A percentile compares a stretch with the other conserved stretches of the same genome.
Conservation (phyloP, 345 rosid genomes). For the Brassica carinata region DNA sequence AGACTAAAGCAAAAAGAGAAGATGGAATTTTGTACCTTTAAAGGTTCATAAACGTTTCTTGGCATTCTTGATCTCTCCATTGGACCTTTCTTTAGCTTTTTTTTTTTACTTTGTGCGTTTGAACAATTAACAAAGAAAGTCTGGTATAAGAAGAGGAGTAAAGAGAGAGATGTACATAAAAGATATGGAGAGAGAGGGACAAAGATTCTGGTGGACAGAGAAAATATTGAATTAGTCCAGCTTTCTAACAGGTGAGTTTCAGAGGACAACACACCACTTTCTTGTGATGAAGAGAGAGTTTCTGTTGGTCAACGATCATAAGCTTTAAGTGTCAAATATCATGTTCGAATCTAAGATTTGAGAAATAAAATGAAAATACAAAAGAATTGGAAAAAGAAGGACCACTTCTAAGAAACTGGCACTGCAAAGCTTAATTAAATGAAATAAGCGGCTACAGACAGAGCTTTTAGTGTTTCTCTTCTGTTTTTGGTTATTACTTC, state of each 20-base stretch:
- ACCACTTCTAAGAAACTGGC: conserved; percentile 27
- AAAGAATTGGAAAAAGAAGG: conserved; percentile 3
- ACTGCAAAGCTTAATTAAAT: conserved; percentile 23
- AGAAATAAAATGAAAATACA: not conserved
- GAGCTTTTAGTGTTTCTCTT: conserved; percentile 5
- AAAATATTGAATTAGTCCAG: conserved; percentile 40
- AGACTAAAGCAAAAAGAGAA: not conserved
- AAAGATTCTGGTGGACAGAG: conserved; percentile 31
- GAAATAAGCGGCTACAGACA: conserved; percentile 2
- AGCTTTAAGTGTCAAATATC: conserved; percentile 15
- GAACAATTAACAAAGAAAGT: not conserved
- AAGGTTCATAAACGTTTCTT: conserved; percentile 43
- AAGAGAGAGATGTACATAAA: conserved; percentile 12
- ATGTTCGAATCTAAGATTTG: conserved; percentile 2
- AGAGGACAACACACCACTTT: conserved; percentile 36
- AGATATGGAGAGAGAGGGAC: conserved; percentile 40
- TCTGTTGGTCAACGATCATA: conserved; percentile 39
- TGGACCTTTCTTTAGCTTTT: conserved; percentile 15
- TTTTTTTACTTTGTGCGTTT: conserved; percentile 15
- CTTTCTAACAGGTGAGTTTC: conserved; percentile 24
- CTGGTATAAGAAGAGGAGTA: conserved; percentile 20
- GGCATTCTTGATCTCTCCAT: conserved; percentile 41
- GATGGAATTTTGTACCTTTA: conserved; percentile 30
- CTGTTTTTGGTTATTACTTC: conserved; percentile 25
- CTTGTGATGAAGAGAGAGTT: conserved; percentile 36